These are phyloP conservation scores for Calonectria hongkongensis DNA, from an alignment of 2,329 filamentous ascomycete genomes.

Conservation along the genomic window DNA sequence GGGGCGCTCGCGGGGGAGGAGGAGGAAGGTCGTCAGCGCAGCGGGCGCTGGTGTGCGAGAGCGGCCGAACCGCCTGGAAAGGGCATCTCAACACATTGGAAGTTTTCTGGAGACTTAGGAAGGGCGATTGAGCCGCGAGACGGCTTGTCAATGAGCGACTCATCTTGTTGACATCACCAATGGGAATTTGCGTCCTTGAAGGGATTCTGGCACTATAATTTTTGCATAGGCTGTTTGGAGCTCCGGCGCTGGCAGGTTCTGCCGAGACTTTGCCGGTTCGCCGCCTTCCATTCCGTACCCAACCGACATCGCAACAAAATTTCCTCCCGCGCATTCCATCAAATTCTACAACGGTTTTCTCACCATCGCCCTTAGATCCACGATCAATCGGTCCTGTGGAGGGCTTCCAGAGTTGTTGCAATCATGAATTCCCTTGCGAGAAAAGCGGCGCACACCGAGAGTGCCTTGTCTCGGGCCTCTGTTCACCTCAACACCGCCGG, in stretches of 20 bases:
- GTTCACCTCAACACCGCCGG: conserved; percentile 61
- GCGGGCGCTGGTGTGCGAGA: conserved; percentile 63
- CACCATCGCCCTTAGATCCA: conserved; percentile 52
- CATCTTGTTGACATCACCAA: conserved; percentile 63
- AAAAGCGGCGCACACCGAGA: conserved; percentile 65
- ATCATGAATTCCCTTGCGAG: conserved; percentile 69
- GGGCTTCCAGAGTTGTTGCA: conserved; percentile 50
- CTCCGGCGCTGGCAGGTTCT: conserved; percentile 37
- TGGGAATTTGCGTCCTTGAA: conserved; percentile 40
- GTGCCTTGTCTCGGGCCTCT: conserved; percentile 64
- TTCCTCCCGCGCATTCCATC: conserved; percentile 58
- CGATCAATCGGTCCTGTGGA: conserved; percentile 55
- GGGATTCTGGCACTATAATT: conserved; percentile 51
- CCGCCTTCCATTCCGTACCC: conserved; percentile 59
- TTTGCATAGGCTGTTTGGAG: conserved; percentile 45
- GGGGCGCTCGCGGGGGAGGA: conserved; percentile 46
- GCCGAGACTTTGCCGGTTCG: conserved; percentile 60
- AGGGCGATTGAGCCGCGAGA: conserved; percentile 64
- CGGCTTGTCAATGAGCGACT: conserved; percentile 65
- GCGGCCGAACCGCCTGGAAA: conserved; percentile 56
- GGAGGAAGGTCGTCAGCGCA: conserved; percentile 52
- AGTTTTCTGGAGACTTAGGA: conserved; percentile 52
- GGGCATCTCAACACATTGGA: conserved; percentile 44
- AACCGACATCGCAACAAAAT: conserved; percentile 64
- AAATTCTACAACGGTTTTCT: conserved; percentile 54